Base-by-base conservation (phyloP, 495 filamentous ascomycete genomes). In the Aspergillus bertholletiae region DNA sequence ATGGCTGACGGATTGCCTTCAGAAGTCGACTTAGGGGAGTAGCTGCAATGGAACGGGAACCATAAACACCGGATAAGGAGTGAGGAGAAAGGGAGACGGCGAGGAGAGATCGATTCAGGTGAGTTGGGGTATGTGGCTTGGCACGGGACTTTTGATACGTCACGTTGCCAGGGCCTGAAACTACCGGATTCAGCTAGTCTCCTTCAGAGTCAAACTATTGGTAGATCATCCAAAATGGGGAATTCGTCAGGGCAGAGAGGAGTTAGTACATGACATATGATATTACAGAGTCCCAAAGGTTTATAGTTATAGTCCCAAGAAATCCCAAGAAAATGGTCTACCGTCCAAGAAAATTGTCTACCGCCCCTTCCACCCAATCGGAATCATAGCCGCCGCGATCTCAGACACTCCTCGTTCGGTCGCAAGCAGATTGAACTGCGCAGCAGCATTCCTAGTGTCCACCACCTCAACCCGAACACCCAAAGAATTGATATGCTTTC, bases 381-480 rank as follows among this genome's bases (percentile, higher is more conserved):
- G 92, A 65, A 98, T 79, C 77, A 98, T 66, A 13, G 93, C 94
- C 9, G 91, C 94, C 28, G 91, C 94, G 46, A 97, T 85, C 67
- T 89, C 84, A 18, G 76, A 71, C 11, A 92, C 82, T 21, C 89
- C 88, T 45, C 90, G 76, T 74, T 96, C 90, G 43, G 89, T 95
- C 39, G 88, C 90, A 44, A 96, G 73, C 59, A 96, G 60, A 66
- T 96, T 96, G 63, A 89, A 96, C 75, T 92, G 90, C 50, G 90
- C 87, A 17, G 92, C 92, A 20, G 94, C 94, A 74, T 97, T 97
- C 54, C 90, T 76, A 32, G 94, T 99, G 76, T 97, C 94, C 67
- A 89, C 81, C 12, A 97, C 80, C 62, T 99, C 94, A 24, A 97
- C 74, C 55, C 89, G 79, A 54, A 99, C 87, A 0, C 94, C 94